A percentile compares a stretch with the other conserved stretches of the same genome.
These are phyloP conservation scores for Ceratocystis diversiconidia DNA, from an alignment of 2,329 filamentous ascomycete species.

Conservation along the genomic window DNA sequence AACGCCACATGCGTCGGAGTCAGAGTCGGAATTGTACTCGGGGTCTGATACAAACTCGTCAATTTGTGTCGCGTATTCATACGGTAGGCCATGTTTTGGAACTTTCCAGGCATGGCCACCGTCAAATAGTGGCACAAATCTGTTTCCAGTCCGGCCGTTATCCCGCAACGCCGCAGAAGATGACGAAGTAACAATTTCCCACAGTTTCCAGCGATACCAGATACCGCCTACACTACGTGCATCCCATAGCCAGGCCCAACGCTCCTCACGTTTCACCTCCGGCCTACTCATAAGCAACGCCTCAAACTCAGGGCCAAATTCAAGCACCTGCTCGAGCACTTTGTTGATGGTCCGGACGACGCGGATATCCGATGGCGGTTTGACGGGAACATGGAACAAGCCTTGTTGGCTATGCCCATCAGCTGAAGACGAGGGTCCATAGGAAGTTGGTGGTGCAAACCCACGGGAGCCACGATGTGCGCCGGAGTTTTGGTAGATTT, in stretches of 20 bases:
- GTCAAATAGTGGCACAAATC: slow-evolving; percentile 57
- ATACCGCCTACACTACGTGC: slow-evolving; percentile 62
- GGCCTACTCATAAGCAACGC: slow-evolving; percentile 78
- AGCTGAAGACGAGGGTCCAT: slow-evolving; percentile 23
- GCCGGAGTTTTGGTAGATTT: slow-evolving; percentile 29
- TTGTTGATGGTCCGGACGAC: slow-evolving; percentile 76
- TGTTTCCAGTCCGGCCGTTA: slow-evolving; percentile 21
- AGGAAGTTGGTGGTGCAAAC: slow-evolving; percentile 63
- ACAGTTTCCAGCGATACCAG: slow-evolving; percentile 87
- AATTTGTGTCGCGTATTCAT: slow-evolving; percentile 63
- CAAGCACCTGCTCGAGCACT: slow-evolving; percentile 65
- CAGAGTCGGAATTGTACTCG: slow-evolving; percentile 55
- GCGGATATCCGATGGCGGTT: slow-evolving; percentile 61
- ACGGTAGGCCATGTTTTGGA: slow-evolving; percentile 55
- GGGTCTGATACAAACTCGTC: slow-evolving; percentile 71
- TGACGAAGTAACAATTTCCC: slow-evolving; percentile 59
- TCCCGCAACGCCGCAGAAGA: not conserved
- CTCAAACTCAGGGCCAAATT: slow-evolving; percentile 76
- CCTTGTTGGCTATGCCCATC: slow-evolving; percentile 28
- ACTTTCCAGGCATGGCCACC: slow-evolving; percentile 62
- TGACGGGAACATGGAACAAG: slow-evolving; percentile 55
- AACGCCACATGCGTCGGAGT: slow-evolving; percentile 62
- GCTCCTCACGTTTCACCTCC: slow-evolving; percentile 72
- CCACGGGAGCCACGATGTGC: slow-evolving; percentile 29
- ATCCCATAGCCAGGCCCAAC: slow-evolving; percentile 91